These are phyloP conservation scores for Floccularia luteovirens DNA, from an alignment of 768 basidiomycete genomes.

Conservation along the genomic window DNA sequence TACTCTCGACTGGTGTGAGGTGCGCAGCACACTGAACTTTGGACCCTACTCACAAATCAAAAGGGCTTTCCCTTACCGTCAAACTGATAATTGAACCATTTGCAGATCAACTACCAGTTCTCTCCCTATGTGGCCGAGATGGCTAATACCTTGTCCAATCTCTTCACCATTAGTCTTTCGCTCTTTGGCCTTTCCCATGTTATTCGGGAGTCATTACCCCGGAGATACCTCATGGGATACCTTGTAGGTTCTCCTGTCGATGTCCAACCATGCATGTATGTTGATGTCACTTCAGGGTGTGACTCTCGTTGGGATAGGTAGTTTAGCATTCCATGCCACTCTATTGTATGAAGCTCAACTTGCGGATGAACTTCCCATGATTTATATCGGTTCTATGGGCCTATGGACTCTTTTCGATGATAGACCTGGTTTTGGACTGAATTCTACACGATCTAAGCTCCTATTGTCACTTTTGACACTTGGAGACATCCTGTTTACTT, in stretches of 20 bases:
- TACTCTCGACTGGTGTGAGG: conserved; percentile 74
- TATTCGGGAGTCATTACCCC: conserved; percentile 25
- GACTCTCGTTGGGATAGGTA: conserved; percentile 66
- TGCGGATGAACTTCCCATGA: conserved; percentile 80
- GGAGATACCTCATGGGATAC: conserved; percentile 34
- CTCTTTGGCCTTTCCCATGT: conserved; percentile 36
- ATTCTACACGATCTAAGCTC: conserved; percentile 25
- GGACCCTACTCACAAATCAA: no score
- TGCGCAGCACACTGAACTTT: conserved; percentile 14
- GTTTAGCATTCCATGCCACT: conserved; percentile 74
- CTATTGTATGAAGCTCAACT: conserved; percentile 71
- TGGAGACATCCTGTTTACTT: conserved; percentile 58
- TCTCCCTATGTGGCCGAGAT: conserved; percentile 73
- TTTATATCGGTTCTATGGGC: conserved; percentile 59
- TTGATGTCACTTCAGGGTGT: conserved; percentile 39
- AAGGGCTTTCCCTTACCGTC: not conserved
- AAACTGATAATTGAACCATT: not conserved
- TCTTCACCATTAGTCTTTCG: conserved; percentile 49
- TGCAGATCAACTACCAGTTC: conserved; percentile 71
- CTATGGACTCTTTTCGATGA: conserved; percentile 56
- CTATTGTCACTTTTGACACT: conserved; percentile 28
- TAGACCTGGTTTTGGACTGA: conserved; percentile 37
- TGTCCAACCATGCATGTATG: not conserved
- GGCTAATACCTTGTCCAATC: conserved; percentile 67
- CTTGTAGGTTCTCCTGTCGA: conserved; percentile 19